Conservation (phyloP, 129 eudicot genomes). For the Erigeron canadensis region DNA sequence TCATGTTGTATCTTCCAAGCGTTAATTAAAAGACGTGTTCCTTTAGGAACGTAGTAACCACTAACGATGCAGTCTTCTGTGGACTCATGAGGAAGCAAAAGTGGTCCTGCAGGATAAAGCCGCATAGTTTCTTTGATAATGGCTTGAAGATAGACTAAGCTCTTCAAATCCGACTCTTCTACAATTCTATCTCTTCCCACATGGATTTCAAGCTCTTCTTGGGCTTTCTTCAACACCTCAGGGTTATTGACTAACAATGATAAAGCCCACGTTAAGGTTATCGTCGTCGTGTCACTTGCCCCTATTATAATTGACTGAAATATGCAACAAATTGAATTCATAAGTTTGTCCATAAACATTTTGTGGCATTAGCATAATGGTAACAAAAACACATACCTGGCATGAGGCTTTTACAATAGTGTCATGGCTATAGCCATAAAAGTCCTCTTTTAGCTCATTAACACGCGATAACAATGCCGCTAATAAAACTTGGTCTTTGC, state of each 20-base stretch:
- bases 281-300: background rate
- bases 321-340: too few relatives aligned
- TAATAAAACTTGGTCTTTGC: background rate
- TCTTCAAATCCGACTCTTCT: too few relatives aligned
- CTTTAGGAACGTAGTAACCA: background rate
- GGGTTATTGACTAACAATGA: background rate
- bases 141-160: too few relatives aligned
- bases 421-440: too few relatives aligned
- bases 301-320: background rate
- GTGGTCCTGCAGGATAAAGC: too few relatives aligned
- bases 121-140: too few relatives aligned
- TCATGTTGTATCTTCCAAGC: background rate
- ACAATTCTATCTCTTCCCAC: too few relatives aligned
- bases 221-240: background rate
- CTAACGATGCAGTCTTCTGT: too few relatives aligned
- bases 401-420: background rate
- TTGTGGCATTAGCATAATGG: background rate
- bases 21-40: background rate
- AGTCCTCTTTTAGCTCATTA: background rate
- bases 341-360: too few relatives aligned
- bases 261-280: background rate
- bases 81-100: too few relatives aligned
- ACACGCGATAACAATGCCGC: background rate
- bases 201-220: background rate
- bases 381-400: background rate